Evolutionary conservation across 1,284 basidiomycete species (phyloP), one percentile per base, ranked within the genome.

Genomic region (Marasmius oreades): DNA sequence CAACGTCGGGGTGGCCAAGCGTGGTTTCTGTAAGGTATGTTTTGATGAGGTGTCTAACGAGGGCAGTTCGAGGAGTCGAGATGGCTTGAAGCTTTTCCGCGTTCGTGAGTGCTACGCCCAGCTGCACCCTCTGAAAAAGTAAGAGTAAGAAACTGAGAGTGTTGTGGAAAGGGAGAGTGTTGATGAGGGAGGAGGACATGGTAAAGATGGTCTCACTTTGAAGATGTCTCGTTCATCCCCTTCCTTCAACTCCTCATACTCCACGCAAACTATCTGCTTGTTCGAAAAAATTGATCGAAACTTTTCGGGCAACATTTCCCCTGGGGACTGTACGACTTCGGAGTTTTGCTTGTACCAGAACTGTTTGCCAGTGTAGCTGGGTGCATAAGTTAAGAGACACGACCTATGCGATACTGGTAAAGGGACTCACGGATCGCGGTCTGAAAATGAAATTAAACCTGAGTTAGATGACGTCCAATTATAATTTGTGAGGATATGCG

Each of bases 41-140:
- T 1, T 67, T 61, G 51, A 78, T 73, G 2, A 89, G 61, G 11
- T 73, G 69, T 26, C 84, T 80, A 26, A 87, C 69, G 59, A 88
- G 82, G 1, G 68, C 55, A 1, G 82, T 72, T 53, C 81, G 79
- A 0, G 77, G 76, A 0, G 79, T 79, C 52, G 70, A 78, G 60
- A 81, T 73, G 0, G 87, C 85, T 62, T 86, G 84, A 7, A 90
- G 74, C 68, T 85, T 88, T 67, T 90, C 86, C 55, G 88, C 84
- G 6, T 86, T 82, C 0, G 86, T 90, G n/a, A 90, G 74, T 0
- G 88, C 86, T 77, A 90, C 84, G 1, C 88, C 88, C 1, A 90
- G 73, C 70, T 91, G 88, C 3, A 91, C 88, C 44, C 88, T 77
- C 85, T 87, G 61, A 3, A 16, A 26, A 51, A 26, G 8, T n/a